A percentile compares a stretch with the other conserved stretches of the same genome.
These are phyloP conservation scores for Dioszegia crocea DNA, from an alignment of 768 basidiomycete genomes.

Conservation along the genomic window DNA sequence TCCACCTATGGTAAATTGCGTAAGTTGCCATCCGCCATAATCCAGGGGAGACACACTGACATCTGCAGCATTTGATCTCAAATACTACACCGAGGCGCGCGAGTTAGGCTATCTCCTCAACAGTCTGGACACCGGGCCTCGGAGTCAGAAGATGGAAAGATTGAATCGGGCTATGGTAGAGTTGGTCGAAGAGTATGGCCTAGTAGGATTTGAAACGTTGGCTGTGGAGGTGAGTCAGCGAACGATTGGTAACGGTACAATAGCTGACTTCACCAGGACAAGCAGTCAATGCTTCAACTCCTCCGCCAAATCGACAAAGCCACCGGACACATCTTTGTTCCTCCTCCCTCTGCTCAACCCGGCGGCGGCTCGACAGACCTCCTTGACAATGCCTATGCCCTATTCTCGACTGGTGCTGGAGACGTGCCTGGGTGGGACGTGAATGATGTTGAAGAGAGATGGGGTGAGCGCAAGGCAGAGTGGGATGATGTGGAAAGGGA, in stretches of 20 bases:
- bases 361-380: slow-evolving; percentile 5
- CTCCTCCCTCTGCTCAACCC: slow-evolving; percentile 52
- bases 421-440: slow-evolving; percentile 48
- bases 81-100: slow-evolving; percentile 97
- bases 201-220: slow-evolving; percentile 93
- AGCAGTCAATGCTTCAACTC: slow-evolving; percentile 87
- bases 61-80: slow-evolving; percentile 81
- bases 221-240: slow-evolving; percentile 75
- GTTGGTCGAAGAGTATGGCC: slow-evolving; percentile 84
- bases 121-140: slow-evolving; percentile 57
- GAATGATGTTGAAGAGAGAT: slow-evolving; percentile 82
- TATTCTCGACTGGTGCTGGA: slow-evolving; percentile 58
- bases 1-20: slow-evolving; percentile 85
- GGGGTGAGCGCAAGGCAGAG: slow-evolving; percentile 77
- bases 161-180: slow-evolving; percentile 88
- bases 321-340: slow-evolving; percentile 84
- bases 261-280: slow-evolving; percentile 60
- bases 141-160: slow-evolving; percentile 66
- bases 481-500: slow-evolving; percentile 76
- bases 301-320: slow-evolving; percentile 80
- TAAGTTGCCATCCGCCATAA: slow-evolving; percentile 50
- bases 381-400: slow-evolving; percentile 52
- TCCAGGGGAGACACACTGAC: neutral
- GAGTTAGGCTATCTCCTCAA: slow-evolving; percentile 85
- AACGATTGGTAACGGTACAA: neutral